These are phyloP conservation scores for Fusarium verrucosum DNA, from an alignment of 2,329 filamentous ascomycete genomes.

Conservation along the genomic window DNA sequence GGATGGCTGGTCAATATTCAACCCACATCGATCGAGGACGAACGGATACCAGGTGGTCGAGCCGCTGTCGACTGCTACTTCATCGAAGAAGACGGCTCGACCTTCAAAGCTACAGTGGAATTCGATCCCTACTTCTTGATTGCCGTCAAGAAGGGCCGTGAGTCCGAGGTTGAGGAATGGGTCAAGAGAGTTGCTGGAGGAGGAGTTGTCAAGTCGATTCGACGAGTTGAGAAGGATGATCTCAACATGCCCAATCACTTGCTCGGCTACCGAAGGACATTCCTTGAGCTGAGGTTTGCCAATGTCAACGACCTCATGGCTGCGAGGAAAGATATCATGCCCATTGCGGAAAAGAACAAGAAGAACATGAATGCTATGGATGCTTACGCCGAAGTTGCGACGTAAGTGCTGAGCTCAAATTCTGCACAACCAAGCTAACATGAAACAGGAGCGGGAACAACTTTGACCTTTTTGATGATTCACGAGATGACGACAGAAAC, in stretches of 20 bases:
- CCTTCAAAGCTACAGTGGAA: constrained; percentile 95
- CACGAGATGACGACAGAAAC: constrained; percentile 81
- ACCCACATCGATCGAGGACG: constrained; percentile 85
- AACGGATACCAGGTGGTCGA: constrained; percentile 82
- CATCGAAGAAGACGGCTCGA: constrained; percentile 85
- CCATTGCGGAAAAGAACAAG: constrained; percentile 94
- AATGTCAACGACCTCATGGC: constrained; percentile 88
- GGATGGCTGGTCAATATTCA: constrained; percentile 98
- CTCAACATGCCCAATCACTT: constrained; percentile 95
- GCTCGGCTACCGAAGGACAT: constrained; percentile 87
- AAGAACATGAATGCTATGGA: constrained; percentile 97
- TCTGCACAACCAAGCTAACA: constrained; percentile 23
- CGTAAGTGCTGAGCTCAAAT: constrained; percentile 61
- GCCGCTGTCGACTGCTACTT: constrained; percentile 98
- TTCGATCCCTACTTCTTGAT: constrained; percentile 98
- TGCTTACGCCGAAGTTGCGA: constrained; percentile 95
- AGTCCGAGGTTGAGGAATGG: constrained; percentile 97
- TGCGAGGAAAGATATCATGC: constrained; percentile 85
- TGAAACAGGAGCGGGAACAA: constrained; percentile 69
- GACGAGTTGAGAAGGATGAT: constrained; percentile 89
- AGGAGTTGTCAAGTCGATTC: constrained; percentile 81
- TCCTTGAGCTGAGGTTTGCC: constrained; percentile 84
- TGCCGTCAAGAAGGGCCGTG: constrained; percentile 85
- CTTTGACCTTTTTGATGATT: constrained; percentile 95
- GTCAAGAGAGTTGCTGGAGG: constrained; percentile 79